Evolutionary conservation across 192 early-diverging fungal species (phyloP).

Genomic region (Umbelopsis sp.): DNA sequence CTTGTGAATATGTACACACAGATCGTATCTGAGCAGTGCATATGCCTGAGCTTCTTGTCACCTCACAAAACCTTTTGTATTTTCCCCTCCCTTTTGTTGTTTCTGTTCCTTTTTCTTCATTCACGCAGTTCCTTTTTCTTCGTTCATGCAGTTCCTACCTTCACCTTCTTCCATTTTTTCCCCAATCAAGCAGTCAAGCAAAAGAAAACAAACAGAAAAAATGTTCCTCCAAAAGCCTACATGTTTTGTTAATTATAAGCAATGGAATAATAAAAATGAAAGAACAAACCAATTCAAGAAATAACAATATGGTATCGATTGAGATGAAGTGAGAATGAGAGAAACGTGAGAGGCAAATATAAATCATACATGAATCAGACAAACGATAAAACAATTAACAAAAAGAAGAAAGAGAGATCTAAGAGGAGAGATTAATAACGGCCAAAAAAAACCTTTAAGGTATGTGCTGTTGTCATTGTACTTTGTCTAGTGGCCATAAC

Average conservation of each 20-base stretch:
- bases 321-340: too few species aligned
- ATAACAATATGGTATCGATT: background rate
- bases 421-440: background rate
- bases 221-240: background rate
- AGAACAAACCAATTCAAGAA: background rate
- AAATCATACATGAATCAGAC: too few species aligned
- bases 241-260: background rate
- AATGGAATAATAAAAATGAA: slow-evolving; percentile 14
- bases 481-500: slow-evolving; percentile 13
- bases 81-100: background rate
- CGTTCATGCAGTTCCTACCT: background rate
- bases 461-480: background rate
- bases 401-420: background rate
- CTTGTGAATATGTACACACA: background rate
- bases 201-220: background rate
- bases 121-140: background rate
- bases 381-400: background rate
- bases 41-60: background rate
- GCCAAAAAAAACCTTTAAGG: background rate
- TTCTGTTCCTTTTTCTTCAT: background rate
- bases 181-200: background rate
- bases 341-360: too few species aligned
- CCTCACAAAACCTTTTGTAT: background rate
- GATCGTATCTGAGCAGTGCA: background rate
- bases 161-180: background rate